phyloP scores from a whole-genome alignment of 768 basidiomycete genomes.

The Panaeolus cyanescens region DNA sequence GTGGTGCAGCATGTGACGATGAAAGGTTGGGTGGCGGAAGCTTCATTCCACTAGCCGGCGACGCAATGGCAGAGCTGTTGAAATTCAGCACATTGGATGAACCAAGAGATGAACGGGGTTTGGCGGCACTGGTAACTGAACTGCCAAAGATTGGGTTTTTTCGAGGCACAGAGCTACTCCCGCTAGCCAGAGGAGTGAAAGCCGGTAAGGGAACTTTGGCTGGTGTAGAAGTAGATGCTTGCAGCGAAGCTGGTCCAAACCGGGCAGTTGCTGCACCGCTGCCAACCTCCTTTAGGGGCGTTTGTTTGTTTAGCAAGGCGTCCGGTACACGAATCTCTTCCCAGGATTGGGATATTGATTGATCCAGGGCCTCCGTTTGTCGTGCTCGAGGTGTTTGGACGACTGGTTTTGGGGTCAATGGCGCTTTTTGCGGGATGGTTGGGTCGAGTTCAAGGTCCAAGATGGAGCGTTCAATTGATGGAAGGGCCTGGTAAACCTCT shows the following conservation, averaged over 20 bases:
- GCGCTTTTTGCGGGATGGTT: slow-evolving; percentile 3
- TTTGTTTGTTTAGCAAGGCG: slow-evolving; percentile 22
- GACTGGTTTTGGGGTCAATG: not conserved
- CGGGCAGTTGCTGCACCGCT: slow-evolving; percentile 29
- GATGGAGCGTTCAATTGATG: slow-evolving; percentile 61
- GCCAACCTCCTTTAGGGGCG: slow-evolving; percentile 25
- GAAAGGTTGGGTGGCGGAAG: slow-evolving; percentile 18
- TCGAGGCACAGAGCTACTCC: slow-evolving; percentile 24
- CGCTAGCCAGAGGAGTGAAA: slow-evolving; percentile 16
- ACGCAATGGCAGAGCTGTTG: slow-evolving; percentile 21
- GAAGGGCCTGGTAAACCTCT: slow-evolving; percentile 65
- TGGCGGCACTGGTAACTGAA: slow-evolving; percentile 20
- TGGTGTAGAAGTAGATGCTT: slow-evolving; percentile 18
- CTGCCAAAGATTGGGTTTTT: slow-evolving; percentile 28
- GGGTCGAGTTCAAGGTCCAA: slow-evolving; percentile 58
- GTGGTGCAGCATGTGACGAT: slow-evolving; percentile 21
- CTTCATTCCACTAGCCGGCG: slow-evolving; percentile 31
- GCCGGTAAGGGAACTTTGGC: slow-evolving; percentile 21
- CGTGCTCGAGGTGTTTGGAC: slow-evolving; percentile 12
- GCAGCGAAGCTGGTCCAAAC: slow-evolving; percentile 32
- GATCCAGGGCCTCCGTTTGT: slow-evolving; percentile 20
- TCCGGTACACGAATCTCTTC: slow-evolving; percentile 49
- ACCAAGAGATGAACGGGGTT: slow-evolving; percentile 23
- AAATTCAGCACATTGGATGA: not conserved
- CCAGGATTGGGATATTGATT: slow-evolving; percentile 60